Conservation (phyloP, 306 rosid species). For the Cucurbita pepo region DNA sequence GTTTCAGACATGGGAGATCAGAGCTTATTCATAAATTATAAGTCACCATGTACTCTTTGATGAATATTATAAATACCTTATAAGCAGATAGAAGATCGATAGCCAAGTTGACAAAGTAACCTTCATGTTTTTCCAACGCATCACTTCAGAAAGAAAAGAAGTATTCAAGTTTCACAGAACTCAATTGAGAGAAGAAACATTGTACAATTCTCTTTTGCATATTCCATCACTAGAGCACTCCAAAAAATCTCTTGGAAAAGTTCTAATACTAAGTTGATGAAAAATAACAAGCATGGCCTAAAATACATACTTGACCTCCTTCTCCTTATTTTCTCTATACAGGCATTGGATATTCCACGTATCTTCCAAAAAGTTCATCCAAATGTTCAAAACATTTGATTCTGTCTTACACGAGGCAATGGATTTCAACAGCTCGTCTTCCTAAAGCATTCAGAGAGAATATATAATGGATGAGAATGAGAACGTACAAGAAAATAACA, state of each 20-base stretch:
- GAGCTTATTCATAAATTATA: not conserved
- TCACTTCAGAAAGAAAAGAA: conserved; percentile 42
- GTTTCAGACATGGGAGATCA: not conserved
- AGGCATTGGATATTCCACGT: conserved; percentile 77
- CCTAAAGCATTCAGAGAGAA: conserved; percentile 33
- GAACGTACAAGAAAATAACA: not conserved
- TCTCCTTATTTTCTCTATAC: conserved; percentile 47
- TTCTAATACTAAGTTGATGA: not conserved
- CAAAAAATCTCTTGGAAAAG: not conserved
- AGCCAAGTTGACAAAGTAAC: conserved; percentile 65
- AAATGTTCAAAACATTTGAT: conserved; percentile 67
- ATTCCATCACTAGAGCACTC: not conserved
- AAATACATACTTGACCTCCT: conserved; percentile 61
- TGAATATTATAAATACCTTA: conserved; percentile 38
- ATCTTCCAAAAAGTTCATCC: conserved; percentile 95
- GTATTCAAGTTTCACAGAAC: not conserved
- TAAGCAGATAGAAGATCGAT: conserved; percentile 56
- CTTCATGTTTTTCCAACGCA: conserved; percentile 79
- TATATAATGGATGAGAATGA: not conserved
- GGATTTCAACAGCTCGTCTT: conserved; percentile 71
- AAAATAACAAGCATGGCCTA: conserved; percentile 11
- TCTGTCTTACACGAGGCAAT: conserved; percentile 53
- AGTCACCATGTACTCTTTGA: not conserved
- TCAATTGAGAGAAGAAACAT: not conserved
- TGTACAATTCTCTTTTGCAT: not conserved